These are phyloP conservation scores for Acer negundo DNA, from an alignment of 345 rosid species.

Conservation along the genomic window DNA sequence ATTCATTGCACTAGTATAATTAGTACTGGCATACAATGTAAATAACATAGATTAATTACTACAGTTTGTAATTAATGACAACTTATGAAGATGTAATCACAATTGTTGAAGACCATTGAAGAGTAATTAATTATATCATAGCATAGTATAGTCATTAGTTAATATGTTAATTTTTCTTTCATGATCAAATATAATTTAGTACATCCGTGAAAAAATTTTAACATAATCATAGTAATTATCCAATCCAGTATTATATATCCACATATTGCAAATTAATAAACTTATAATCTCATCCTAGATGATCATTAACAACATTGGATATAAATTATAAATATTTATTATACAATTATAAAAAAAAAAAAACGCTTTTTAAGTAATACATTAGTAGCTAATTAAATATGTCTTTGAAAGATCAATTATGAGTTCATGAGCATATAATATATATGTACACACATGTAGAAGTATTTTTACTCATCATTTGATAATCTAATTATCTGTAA, in stretches of 20 bases:
- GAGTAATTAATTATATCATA: conserved; percentile 6
- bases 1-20: too few species aligned
- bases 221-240: neutral
- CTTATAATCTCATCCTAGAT: neutral
- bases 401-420: neutral
- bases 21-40: too few species aligned
- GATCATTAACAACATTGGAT: neutral
- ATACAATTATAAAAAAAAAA: neutral
- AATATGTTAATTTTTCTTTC: neutral
- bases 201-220: too few species aligned
- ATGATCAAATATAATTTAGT: too few species aligned
- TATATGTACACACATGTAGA: neutral
- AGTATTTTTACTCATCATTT: neutral
- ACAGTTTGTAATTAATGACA: neutral
- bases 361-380: neutral
- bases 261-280: neutral
- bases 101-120: too few species aligned
- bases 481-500: neutral
- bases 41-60: neutral
- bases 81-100: neutral
- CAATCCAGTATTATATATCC: too few species aligned
- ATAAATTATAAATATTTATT: too few species aligned
- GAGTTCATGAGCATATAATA: neutral
- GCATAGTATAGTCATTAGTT: neutral
- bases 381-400: neutral